phyloP scores from a whole-genome alignment of 352 stramenopile genomes.

The Globisporangium acanthophoron region DNA sequence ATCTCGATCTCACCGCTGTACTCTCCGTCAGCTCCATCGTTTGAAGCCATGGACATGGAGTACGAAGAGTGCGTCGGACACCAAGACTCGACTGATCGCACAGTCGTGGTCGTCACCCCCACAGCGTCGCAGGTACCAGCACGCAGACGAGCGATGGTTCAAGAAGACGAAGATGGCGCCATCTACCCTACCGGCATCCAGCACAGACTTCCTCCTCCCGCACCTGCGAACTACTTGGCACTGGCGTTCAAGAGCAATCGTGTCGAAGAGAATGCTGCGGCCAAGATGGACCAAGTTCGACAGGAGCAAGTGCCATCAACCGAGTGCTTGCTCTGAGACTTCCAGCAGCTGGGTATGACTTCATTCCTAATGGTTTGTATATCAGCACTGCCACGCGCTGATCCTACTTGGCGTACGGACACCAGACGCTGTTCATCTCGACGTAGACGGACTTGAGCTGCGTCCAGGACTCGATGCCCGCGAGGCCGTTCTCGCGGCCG shows the following conservation, averaged over 20 bases:
- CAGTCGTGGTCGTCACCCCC: background rate
- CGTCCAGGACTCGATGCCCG: constrained; percentile 85
- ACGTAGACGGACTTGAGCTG: constrained; percentile 89
- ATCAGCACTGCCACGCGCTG: background rate
- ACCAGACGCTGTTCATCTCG: constrained; percentile 73
- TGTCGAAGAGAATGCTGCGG: background rate
- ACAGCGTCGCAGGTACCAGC: background rate
- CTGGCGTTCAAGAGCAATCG: constrained; percentile 34
- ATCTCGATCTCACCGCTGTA: constrained; percentile 18
- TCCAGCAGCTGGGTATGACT: background rate
- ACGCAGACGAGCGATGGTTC: too few relatives aligned
- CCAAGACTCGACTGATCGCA: background rate
- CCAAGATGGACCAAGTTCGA: constrained; percentile 22
- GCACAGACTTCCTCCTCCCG: constrained; percentile 6
- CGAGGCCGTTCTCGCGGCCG: constrained; percentile 89
- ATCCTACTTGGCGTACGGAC: constrained; percentile 45
- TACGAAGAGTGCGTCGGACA: background rate
- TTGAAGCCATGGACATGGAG: constrained; percentile 9
- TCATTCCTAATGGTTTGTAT: background rate
- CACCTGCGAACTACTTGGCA: constrained; percentile 30
- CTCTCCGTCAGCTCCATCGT: constrained; percentile 20
- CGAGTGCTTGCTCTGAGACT: constrained; percentile 7
- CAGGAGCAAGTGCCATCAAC: constrained; percentile 14
- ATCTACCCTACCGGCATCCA: constrained; percentile 8
- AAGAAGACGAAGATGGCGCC: background rate